Conservation (phyloP, 352 stramenopile genomes). For the Pythium dissimile region DNA sequence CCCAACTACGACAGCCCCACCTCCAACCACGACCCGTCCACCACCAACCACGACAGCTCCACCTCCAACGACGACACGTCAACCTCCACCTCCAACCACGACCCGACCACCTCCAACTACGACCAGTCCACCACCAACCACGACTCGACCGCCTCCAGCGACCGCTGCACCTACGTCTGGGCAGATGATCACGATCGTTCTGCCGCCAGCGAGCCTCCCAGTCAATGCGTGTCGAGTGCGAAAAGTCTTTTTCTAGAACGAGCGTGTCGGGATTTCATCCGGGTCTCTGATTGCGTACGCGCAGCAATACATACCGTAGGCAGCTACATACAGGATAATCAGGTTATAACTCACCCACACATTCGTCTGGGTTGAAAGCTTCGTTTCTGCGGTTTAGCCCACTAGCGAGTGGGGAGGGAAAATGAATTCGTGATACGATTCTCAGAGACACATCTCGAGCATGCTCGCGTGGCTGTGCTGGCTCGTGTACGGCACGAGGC, state of each 20-base stretch:
- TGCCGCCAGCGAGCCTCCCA: not conserved
- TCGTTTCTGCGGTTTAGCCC: not conserved
- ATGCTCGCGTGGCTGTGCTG: conserved; percentile 15
- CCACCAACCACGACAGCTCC: conserved; percentile 5
- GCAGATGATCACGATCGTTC: conserved; percentile 3
- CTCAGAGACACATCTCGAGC: conserved; percentile 20
- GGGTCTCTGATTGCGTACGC: no score
- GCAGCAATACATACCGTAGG: no score
- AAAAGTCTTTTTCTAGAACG: conserved; percentile 16
- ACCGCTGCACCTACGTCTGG: conserved; percentile 5
- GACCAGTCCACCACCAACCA: not conserved
- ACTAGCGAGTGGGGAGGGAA: not conserved
- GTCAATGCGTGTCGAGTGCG: conserved; percentile 17
- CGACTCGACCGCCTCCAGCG: conserved; percentile 3
- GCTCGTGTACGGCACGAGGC: conserved; percentile 73
- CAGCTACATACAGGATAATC: no score
- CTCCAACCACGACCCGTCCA: not conserved
- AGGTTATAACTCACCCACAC: conserved; percentile 1
- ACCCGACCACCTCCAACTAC: not conserved
- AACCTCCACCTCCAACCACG: conserved; percentile 3
- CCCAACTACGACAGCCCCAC: not conserved
- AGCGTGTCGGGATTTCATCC: no score
- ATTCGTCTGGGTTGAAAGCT: no score
- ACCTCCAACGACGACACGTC: not conserved
- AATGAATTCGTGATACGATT: no score